Percentiles rank a stretch among this genome's conserved stretches.
These are phyloP conservation scores for Phytophthora macrochlamydospora DNA, from an alignment of 352 stramenopile genomes.

Conservation along the genomic window DNA sequence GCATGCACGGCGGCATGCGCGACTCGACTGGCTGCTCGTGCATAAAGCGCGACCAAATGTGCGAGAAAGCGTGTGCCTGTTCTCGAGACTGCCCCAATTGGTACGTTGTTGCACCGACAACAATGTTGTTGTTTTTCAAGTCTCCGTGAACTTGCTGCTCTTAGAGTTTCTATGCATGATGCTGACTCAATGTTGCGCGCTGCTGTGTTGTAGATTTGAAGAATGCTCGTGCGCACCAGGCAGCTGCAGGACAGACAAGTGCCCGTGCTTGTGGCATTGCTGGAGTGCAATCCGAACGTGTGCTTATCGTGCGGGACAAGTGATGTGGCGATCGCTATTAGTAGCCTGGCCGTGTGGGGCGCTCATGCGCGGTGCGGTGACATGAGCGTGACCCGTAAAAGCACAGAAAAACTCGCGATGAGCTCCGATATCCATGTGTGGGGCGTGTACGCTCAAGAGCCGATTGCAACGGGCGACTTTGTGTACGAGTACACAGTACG, in stretches of 20 bases:
- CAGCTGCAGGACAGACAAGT: constrained; percentile 53
- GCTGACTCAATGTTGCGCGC: constrained; percentile 4
- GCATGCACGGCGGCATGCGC: constrained; percentile 71
- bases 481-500: constrained; percentile 61
- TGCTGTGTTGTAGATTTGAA: constrained; percentile 39
- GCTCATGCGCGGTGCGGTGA: constrained; percentile 15
- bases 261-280: constrained; percentile 56
- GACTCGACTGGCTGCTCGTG: constrained; percentile 62
- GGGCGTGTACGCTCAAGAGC: constrained; percentile 52
- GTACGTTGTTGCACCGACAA: constrained; percentile 13
- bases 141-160: no score
- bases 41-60: constrained; percentile 56
- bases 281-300: constrained; percentile 66
- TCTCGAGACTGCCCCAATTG: constrained; percentile 49
- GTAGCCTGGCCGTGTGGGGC: no score
- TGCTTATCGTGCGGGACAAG: constrained; percentile 53
- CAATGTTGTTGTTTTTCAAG: no score
- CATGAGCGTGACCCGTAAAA: constrained; percentile 28
- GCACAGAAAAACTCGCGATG: constrained; percentile 42
- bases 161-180: no score
- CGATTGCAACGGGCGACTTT: constrained; percentile 49
- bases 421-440: constrained; percentile 60
- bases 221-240: constrained; percentile 48
- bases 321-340: constrained; percentile 41
- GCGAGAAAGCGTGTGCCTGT: constrained; percentile 49